A percentile compares a stretch with the other conserved stretches of the same genome.
These are phyloP conservation scores for Populus davidiana DNA, from an alignment of 345 rosid species.

Conservation along the genomic window DNA sequence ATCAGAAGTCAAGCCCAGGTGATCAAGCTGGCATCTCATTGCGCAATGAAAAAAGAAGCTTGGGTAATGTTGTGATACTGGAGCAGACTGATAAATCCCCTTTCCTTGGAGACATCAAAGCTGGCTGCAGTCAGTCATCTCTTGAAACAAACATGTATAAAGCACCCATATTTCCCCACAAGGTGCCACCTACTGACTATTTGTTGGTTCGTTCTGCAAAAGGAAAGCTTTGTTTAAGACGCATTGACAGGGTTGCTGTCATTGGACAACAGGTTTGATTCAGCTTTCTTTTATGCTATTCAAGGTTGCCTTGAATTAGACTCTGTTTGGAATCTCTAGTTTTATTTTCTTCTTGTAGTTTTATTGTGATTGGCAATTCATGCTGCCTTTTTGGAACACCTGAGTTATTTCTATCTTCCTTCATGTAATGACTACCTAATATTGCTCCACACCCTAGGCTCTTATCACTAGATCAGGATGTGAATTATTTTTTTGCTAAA, in stretches of 20 bases:
- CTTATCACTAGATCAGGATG: background rate
- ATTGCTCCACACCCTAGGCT: background rate
- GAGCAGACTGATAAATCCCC: conserved; percentile 94
- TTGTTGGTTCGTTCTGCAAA: conserved; percentile 88
- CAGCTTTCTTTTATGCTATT: background rate
- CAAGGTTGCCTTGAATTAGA: background rate
- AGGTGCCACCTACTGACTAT: conserved; percentile 78
- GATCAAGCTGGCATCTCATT: conserved; percentile 65
- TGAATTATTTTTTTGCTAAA: background rate
- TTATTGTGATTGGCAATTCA: background rate
- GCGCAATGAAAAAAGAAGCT: conserved; percentile 51
- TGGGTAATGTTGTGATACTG: conserved; percentile 66
- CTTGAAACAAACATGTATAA: conserved; percentile 92
- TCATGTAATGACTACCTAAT: background rate
- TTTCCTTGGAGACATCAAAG: conserved; percentile 87
- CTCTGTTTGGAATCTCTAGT: background rate
- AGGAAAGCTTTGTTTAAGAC: conserved; percentile 89
- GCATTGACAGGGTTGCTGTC: conserved; percentile 81
- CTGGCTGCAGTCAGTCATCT: conserved; percentile 79
- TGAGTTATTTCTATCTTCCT: background rate
- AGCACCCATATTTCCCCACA: conserved; percentile 85
- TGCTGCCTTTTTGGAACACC: background rate
- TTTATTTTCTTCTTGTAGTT: background rate
- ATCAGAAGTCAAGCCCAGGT: conserved; percentile 70
- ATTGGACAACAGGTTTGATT: conserved; percentile 90